Evolutionary conservation across 331 rosid species (phyloP).

Genomic region (Rhamnella rubrinervis): DNA sequence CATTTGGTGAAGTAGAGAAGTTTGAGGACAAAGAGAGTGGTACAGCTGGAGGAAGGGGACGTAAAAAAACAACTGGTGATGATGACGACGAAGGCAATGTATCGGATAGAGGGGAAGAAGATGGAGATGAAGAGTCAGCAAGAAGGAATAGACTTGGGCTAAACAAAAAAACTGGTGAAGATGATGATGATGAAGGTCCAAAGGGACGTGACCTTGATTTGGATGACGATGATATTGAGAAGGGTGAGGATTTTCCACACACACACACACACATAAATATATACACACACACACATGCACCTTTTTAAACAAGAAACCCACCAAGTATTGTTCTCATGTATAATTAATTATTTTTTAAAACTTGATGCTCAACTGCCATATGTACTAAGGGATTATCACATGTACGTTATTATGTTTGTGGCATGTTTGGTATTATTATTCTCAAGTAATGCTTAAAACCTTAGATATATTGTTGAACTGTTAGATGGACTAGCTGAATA

Average conservation of each 20-base stretch:
- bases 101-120: constrained; percentile 94
- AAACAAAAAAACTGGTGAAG: constrained; percentile 63
- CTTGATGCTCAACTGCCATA: too few species aligned
- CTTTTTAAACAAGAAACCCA: not conserved
- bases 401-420: too few species aligned
- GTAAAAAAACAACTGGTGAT: constrained; percentile 54
- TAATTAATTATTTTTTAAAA: not conserved
- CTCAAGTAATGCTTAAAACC: too few species aligned
- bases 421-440: too few species aligned
- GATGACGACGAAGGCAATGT: constrained; percentile 82
- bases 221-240: constrained; percentile 83
- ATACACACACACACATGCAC: not conserved
- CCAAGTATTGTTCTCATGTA: not conserved
- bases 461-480: too few species aligned
- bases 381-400: too few species aligned
- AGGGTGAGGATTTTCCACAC: constrained; percentile 53
- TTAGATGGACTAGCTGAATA: too few species aligned
- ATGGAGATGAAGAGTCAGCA: constrained; percentile 76
- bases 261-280: not conserved
- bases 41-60: constrained; percentile 62
- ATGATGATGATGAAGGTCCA: constrained; percentile 83
- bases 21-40: constrained; percentile 68
- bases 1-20: constrained; percentile 76
- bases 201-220: constrained; percentile 74
- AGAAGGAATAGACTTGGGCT: constrained; percentile 75